Evolutionary conservation across 805 yeast genomes (phyloP), one percentile per base, ranked within the genome.

Genomic region (Suhomyces pyralidae): DNA sequence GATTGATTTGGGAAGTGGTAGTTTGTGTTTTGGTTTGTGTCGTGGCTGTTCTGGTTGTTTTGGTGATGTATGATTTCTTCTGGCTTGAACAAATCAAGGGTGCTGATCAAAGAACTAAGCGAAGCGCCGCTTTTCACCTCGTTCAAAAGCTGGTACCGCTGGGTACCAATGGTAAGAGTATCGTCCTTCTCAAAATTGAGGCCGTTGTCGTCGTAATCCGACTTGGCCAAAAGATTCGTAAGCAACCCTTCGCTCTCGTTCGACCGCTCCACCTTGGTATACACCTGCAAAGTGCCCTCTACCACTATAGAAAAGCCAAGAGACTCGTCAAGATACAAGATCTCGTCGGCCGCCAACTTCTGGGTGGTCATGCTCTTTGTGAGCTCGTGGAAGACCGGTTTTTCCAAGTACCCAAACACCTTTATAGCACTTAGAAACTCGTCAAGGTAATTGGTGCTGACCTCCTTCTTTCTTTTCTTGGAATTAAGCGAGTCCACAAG

Each of bases 321-420:
- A 5, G 84, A 80, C 49, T 86, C 89, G 55, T 88, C 90, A 40
- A 93, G 69, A 47, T 83, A 78, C 32, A 94, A 70, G 8, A 87
- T 78, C 64, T 93, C 98, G 36, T 90, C 93, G 5, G 81, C 79
- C 25, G 84, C 84, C 38, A 93, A 66, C 55, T 88, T 86, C 63
- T 90, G 90, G 0, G 98, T 93, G 50, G 89, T 89, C 90, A 93
- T 90, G 55, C 87, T 87, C 63, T 88, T 86, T 3, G 98, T 92
- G 60, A 93, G 78, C 62, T 92, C 98, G 64, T 92, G 96, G 67
- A 93, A 92, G 1, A 93, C 97, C 2, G 89, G 87, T 55, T 86
- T 80, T 58, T 93, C 98, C 47, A 93, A 76, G 67, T 93, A 93
- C 2, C 98, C 98, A 73, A 93, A 94, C 6, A 94, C 87, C 68